Conservation (phyloP, 352 stramenopile species). For the Pythium utonaiense region DNA sequence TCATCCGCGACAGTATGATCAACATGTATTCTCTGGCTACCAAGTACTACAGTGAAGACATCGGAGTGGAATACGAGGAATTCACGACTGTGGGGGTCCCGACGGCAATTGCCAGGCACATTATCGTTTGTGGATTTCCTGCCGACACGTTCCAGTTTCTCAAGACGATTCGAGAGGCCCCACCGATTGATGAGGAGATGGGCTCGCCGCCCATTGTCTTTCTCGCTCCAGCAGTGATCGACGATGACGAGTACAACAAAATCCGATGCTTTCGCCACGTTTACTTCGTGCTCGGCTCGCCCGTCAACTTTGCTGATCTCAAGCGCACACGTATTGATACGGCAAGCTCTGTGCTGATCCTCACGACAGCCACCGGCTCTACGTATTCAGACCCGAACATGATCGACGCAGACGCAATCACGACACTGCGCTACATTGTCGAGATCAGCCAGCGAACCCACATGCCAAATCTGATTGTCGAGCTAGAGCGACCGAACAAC, state of each 20-base stretch:
- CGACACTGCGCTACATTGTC: slow-evolving; percentile 75
- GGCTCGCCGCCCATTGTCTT: slow-evolving; percentile 55
- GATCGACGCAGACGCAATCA: slow-evolving; percentile 80
- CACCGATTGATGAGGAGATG: slow-evolving; percentile 33
- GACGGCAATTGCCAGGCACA: slow-evolving; percentile 39
- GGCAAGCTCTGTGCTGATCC: slow-evolving; percentile 58
- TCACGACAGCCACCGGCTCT: slow-evolving; percentile 44
- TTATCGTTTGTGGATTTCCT: slow-evolving; percentile 71
- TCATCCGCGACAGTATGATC: slow-evolving; percentile 56
- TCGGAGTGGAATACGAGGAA: slow-evolving; percentile 40
- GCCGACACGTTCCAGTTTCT: slow-evolving; percentile 64
- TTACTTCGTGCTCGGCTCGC: slow-evolving; percentile 68
- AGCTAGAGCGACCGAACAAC: slow-evolving; percentile 70
- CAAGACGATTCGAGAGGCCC: slow-evolving; percentile 62
- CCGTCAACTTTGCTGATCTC: slow-evolving; percentile 70
- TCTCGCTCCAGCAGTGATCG: slow-evolving; percentile 39
- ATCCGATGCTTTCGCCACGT: slow-evolving; percentile 52
- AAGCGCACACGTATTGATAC: slow-evolving; percentile 61
- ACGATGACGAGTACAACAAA: slow-evolving; percentile 53
- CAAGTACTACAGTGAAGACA: slow-evolving; percentile 19
- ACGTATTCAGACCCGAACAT: slow-evolving; percentile 76
- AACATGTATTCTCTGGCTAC: slow-evolving; percentile 45
- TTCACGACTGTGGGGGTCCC: slow-evolving; percentile 46
- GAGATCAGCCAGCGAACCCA: slow-evolving; percentile 64
- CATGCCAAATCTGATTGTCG: slow-evolving; percentile 73